Conservation (phyloP, 306 rosid genomes). For the Rosa lucieae region DNA sequence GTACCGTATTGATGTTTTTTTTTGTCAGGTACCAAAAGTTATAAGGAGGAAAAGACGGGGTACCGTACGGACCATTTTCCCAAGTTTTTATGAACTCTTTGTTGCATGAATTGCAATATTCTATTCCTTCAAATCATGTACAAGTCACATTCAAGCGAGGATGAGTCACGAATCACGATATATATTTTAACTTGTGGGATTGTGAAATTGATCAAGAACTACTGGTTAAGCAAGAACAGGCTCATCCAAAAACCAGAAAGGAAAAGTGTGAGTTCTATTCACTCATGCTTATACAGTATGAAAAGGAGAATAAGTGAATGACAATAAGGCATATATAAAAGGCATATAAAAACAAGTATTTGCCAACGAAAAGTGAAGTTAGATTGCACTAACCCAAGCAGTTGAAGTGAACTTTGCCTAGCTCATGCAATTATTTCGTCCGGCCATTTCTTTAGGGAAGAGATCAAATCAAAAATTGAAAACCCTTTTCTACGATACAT, state of each 20-base stretch:
- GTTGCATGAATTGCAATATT: neutral
- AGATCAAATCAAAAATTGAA: neutral
- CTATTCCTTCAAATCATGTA: neutral
- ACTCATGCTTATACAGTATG: constrained; percentile 27
- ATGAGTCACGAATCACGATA: neutral
- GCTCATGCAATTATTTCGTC: neutral
- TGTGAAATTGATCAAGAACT: neutral
- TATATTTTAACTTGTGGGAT: neutral
- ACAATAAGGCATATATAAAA: neutral
- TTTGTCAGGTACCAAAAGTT: no score
- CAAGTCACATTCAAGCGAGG: neutral
- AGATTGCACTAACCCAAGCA: neutral
- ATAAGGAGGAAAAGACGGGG: no score
- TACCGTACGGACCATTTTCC: no score
- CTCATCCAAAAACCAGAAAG: neutral
- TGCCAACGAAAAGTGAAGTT: neutral
- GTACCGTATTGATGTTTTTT: no score
- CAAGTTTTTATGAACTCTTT: neutral
- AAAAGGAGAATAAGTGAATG: neutral
- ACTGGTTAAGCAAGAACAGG: neutral
- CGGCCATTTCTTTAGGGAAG: neutral
- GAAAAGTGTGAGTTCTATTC: neutral
- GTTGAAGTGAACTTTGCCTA: neutral
- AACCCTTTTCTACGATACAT: neutral
- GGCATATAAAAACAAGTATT: neutral